Evolutionary conservation across 2,329 filamentous ascomycete species (phyloP), one percentile per base, ranked within the genome.

Genomic region (Fusarium vanettenii): DNA sequence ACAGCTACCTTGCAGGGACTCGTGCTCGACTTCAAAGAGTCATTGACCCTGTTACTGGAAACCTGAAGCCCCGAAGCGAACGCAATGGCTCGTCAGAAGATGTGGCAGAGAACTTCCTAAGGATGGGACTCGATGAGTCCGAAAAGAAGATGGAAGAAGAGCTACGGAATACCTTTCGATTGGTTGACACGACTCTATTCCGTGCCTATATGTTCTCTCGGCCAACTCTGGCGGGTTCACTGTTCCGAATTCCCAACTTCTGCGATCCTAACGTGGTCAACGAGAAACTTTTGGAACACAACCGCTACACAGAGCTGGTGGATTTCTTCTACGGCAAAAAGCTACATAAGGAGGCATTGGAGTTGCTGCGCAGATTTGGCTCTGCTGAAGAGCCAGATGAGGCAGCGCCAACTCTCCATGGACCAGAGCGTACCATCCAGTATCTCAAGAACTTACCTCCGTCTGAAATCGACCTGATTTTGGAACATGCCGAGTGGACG

Each of bases 321-420:
- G 96, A 98, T 82, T 99, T 99, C 81, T 92, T 98, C 76, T 95
- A 97, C 79, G 97, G 97, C 73, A 99, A 99, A 85, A 95, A 93
- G 82, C 88, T 98, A 45, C 97, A 99, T 83, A 91, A 92, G 20
- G 92, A 97, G 79, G 96, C 97, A 0, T 85, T 99, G 20, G 93
- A 95, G 74, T 85, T 98, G 33, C 88, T 99, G 1, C 90, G 91
- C 76, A 93, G 92, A 73, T 98, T 98, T 76, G 96, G 96, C 20
- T 89, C 89, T 31, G 87, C 88, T 3, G 82, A 87, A 31, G 82
- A 86, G 68, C 85, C 86, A 11, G 85, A 89, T 66, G 86, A 88
- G 55, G 84, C 84, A 3, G 86, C 88, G 0, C 88, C 87, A 2
- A 82, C 83, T 6, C 88, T 99, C 8, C 92, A 93, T 76, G 97